phyloP scores from a whole-genome alignment of 2,329 filamentous ascomycete genomes.

The Sporothrix variecibatus region DNA sequence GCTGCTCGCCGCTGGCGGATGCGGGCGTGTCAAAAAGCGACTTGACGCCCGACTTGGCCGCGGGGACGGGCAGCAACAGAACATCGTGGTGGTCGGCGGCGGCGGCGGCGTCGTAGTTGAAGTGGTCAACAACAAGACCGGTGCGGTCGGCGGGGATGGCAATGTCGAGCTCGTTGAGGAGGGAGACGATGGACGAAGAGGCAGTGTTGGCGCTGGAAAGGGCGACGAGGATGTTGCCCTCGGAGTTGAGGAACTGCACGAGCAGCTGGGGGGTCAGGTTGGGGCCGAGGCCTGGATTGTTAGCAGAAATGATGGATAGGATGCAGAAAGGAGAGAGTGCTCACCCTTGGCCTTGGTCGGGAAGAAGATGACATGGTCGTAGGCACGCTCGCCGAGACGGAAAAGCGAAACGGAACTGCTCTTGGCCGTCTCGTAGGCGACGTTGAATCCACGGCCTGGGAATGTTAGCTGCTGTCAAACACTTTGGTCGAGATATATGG shows the following conservation, averaged over 20 bases:
- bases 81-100: slow-evolving; percentile 86
- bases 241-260: slow-evolving; percentile 84
- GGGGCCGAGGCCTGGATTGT: slow-evolving; percentile 72
- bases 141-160: slow-evolving; percentile 82
- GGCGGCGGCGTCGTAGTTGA: slow-evolving; percentile 80
- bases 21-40: slow-evolving; percentile 68
- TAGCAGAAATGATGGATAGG: neutral
- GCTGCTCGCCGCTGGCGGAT: slow-evolving; percentile 45
- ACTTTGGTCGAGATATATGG: too few species aligned
- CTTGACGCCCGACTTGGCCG: slow-evolving; percentile 67
- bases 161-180: slow-evolving; percentile 88
- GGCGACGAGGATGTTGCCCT: slow-evolving; percentile 87
- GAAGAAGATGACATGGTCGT: slow-evolving; percentile 88
- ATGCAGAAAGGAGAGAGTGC: slow-evolving; percentile 20
- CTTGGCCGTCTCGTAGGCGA: slow-evolving; percentile 82
- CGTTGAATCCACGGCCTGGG: slow-evolving; percentile 77
- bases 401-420: slow-evolving; percentile 77
- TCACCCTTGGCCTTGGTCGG: slow-evolving; percentile 87
- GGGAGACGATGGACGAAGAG: slow-evolving; percentile 71
- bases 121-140: slow-evolving; percentile 88
- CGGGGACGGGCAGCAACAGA: slow-evolving; percentile 72
- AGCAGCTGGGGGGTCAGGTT: slow-evolving; percentile 82
- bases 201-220: slow-evolving; percentile 72
- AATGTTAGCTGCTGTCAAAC: neutral
- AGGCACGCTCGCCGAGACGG: slow-evolving; percentile 80